Base-by-base conservation (phyloP, 1,139 yeast genomes). In the Schizosaccharomyces versatilis region DNA sequence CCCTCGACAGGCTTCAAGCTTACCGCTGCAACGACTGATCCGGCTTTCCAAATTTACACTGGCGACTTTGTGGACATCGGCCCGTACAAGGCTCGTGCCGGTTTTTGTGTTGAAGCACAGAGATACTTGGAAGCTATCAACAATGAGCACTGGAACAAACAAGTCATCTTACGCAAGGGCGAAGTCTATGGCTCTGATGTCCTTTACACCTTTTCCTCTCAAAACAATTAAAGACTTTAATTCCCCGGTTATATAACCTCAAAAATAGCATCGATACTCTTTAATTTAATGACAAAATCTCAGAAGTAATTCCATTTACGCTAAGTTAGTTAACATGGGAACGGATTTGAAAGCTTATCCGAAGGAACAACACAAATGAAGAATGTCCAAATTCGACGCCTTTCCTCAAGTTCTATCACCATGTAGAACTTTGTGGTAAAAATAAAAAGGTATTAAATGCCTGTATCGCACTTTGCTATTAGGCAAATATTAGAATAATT, bases 41-140 rank as follows among this genome's bases (percentile, higher is more conserved):
- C 86, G 6, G 69, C 78, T 3, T 79, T 77, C 71, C 85, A 80
- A 65, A 70, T 80, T 55, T 80, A 80, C 66, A 78, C 84, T 41
- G 83, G 83, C 40, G 79, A 76, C 60, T 7, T 71, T 71, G 67
- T 65, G 57, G 36, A 65, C 6, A 65, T 36, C n/a, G 62, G 60
- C 38, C 71, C 65, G 60, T 67, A 69, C 36, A 63, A 69, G 38
- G n/a, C 36, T 8, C 72, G 84, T 64, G 66, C 74, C 55, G 85
- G 84, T 6, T 73, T 80, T 64, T 79, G 82, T 59, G 69, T 79
- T 52, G 86, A 80, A 65, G 79, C 83, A 40, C 73, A 77, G 41
- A 71, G 84, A 62, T 78, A 71, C 62, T 72, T 78, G 51, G 71
- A 79, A 65, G 83, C 84, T 7, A 69, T 74, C 48, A 74, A 76